phyloP scores from a whole-genome alignment of 1,139 yeast genomes.

The Arxiozyma slooffiae region DNA sequence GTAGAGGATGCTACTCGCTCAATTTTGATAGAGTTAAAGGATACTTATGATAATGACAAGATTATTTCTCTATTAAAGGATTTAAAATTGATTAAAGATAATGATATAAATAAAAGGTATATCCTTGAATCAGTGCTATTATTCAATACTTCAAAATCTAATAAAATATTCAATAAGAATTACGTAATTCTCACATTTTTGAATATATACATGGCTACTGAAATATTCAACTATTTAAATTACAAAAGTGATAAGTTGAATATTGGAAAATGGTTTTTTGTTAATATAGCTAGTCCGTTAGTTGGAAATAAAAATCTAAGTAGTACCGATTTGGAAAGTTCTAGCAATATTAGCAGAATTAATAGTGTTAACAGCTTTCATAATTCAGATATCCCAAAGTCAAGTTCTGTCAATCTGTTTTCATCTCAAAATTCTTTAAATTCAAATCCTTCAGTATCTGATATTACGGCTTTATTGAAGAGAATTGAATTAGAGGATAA shows the following conservation, averaged over 20 bases:
- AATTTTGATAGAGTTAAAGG: conserved; percentile 21
- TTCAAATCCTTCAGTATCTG: conserved; percentile 9
- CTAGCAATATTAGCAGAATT: not conserved
- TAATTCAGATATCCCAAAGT: not conserved
- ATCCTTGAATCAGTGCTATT: conserved; percentile 65
- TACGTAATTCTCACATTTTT: conserved; percentile 78
- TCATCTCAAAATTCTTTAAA: conserved; percentile 12
- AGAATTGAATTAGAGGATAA: conserved; percentile 8
- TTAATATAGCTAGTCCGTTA: not conserved
- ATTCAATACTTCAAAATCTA: conserved; percentile 35
- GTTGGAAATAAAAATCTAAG: not conserved
- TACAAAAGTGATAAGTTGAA: conserved; percentile 40
- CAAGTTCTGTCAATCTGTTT: conserved; percentile 11
- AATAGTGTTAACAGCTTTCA: not conserved
- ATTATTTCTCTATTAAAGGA: conserved; percentile 35
- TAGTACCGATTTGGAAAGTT: not conserved
- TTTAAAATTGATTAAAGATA: conserved; percentile 31
- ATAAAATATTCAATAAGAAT: conserved; percentile 28
- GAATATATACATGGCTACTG: conserved; percentile 72
- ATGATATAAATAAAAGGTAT: conserved; percentile 36
- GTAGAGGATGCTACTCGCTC: conserved; percentile 25
- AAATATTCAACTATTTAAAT: conserved; percentile 59
- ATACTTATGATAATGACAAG: conserved; percentile 11
- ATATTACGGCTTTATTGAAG: conserved; percentile 9
- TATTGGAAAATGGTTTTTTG: conserved; percentile 58